Conservation (phyloP, 2,329 filamentous ascomycete genomes). For the Meredithiella fracta region DNA sequence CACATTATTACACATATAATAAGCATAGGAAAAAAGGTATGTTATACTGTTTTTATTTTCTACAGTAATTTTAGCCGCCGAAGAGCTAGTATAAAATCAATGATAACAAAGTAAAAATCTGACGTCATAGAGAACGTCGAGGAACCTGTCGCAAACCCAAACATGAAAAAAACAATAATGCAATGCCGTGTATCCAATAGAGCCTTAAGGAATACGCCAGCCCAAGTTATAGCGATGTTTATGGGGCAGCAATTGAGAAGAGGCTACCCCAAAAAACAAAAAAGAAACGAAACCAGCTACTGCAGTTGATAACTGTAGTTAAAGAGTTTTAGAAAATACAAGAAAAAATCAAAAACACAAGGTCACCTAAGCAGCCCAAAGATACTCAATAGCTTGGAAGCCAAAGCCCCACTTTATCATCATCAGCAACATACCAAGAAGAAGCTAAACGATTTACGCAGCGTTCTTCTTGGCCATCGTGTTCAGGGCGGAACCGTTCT, state of each 20-base stretch:
- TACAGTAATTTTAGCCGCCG: slow-evolving; percentile 1
- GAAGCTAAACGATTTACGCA: slow-evolving; percentile 16
- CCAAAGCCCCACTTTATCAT: background rate
- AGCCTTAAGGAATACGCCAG: slow-evolving; percentile 2
- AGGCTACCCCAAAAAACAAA: background rate
- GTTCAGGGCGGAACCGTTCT: slow-evolving; percentile 92
- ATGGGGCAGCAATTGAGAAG: background rate
- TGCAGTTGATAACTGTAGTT: background rate
- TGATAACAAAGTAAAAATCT: slow-evolving; percentile 4
- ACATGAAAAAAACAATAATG: slow-evolving; percentile 9
- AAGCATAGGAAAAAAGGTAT: background rate
- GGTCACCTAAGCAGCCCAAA: background rate
- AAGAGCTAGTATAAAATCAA: background rate
- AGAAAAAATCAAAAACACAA: slow-evolving; percentile 1
- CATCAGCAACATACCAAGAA: background rate
- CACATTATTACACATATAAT: no score
- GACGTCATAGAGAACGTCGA: slow-evolving; percentile 10
- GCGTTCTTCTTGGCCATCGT: slow-evolving; percentile 69
- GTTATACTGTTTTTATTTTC: slow-evolving; percentile 11
- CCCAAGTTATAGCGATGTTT: slow-evolving; percentile 1
- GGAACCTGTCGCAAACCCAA: slow-evolving; percentile 10
- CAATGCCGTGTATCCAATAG: slow-evolving; percentile 1
- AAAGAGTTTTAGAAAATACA: background rate
- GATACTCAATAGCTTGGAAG: slow-evolving; percentile 1
- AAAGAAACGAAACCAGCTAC: background rate